Percentiles rank a stretch among this genome's conserved stretches.
phyloP scores from a whole-genome alignment of 495 filamentous ascomycete genomes.

The Achaetomiella virescens region DNA sequence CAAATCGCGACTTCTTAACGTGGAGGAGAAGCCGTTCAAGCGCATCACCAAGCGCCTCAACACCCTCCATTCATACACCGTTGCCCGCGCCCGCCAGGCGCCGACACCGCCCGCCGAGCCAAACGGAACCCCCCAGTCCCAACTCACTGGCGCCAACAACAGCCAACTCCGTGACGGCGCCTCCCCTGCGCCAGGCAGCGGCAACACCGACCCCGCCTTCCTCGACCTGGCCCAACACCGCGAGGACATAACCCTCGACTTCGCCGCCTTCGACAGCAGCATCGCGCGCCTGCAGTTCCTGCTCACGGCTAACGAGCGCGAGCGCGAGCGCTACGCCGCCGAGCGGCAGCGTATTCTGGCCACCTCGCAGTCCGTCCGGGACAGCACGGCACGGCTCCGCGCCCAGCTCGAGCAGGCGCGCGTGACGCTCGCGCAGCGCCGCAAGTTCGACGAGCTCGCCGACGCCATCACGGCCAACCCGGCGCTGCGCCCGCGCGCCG shows the following conservation, averaged over 20 bases:
- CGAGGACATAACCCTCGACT: slow-evolving; percentile 83
- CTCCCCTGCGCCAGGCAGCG: slow-evolving; percentile 26
- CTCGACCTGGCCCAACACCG: slow-evolving; percentile 53
- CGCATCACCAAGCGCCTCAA: slow-evolving; percentile 77
- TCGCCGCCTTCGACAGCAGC: slow-evolving; percentile 80
- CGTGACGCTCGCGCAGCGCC: slow-evolving; percentile 65
- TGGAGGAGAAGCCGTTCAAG: slow-evolving; percentile 91
- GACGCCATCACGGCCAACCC: slow-evolving; percentile 83
- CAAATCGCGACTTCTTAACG: slow-evolving; percentile 79
- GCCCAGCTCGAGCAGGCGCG: slow-evolving; percentile 70
- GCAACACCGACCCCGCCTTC: slow-evolving; percentile 15
- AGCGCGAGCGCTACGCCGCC: slow-evolving; percentile 77
- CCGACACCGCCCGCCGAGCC: slow-evolving; percentile 67
- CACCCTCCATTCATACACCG: slow-evolving; percentile 54
- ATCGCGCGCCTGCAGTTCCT: slow-evolving; percentile 87
- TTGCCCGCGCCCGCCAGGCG: slow-evolving; percentile 48
- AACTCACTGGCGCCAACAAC: slow-evolving; percentile 1
- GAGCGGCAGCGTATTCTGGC: slow-evolving; percentile 71
- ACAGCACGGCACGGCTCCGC: slow-evolving; percentile 66
- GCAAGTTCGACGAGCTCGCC: slow-evolving; percentile 77
- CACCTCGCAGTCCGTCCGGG: slow-evolving; percentile 68
- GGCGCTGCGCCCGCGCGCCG: slow-evolving; percentile 70
- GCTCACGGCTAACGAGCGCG: slow-evolving; percentile 69
- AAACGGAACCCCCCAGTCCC: slow-evolving; percentile 28
- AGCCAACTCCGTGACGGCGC: slow-evolving; percentile 5